These are phyloP conservation scores for Lupinus albus DNA, from an alignment of 306 rosid species.

Conservation along the genomic window DNA sequence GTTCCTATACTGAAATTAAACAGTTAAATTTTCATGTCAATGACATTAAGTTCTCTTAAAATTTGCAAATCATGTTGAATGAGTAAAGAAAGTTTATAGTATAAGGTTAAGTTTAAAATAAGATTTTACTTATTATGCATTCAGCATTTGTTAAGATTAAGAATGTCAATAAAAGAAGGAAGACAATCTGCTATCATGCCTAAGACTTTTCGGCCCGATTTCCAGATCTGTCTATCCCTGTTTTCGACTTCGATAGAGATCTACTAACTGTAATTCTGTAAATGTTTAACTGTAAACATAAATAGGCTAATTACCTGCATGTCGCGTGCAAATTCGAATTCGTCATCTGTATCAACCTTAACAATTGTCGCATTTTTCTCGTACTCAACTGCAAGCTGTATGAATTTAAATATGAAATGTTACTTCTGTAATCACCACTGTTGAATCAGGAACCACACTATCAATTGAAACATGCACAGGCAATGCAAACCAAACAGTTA, in stretches of 20 bases:
- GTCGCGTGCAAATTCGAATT: slow-evolving; percentile 81
- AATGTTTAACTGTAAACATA: slow-evolving; percentile 8
- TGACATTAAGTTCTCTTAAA: no score
- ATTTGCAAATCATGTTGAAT: no score
- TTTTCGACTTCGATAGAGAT: neutral
- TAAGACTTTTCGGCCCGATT: neutral
- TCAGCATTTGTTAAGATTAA: no score
- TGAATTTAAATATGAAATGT: slow-evolving; percentile 18
- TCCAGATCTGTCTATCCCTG: no score
- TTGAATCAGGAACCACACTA: slow-evolving; percentile 15
- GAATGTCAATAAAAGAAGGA: no score
- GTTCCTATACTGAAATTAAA: no score
- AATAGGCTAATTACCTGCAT: slow-evolving; percentile 74
- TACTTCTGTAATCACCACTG: slow-evolving; percentile 21
- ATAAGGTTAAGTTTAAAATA: no score
- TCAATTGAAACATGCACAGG: neutral
- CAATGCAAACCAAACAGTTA: slow-evolving; percentile 14
- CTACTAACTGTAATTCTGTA: slow-evolving; percentile 2
- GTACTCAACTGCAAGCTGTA: slow-evolving; percentile 94
- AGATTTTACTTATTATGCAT: no score
- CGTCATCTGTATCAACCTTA: slow-evolving; percentile 92
- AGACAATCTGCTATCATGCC: no score
- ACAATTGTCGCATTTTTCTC: slow-evolving; percentile 61
- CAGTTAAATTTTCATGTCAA: no score
- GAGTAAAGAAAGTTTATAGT: no score